Evolutionary conservation across 495 filamentous ascomycete genomes (phyloP).

Genomic region (Chaetomium cochliodes): DNA sequence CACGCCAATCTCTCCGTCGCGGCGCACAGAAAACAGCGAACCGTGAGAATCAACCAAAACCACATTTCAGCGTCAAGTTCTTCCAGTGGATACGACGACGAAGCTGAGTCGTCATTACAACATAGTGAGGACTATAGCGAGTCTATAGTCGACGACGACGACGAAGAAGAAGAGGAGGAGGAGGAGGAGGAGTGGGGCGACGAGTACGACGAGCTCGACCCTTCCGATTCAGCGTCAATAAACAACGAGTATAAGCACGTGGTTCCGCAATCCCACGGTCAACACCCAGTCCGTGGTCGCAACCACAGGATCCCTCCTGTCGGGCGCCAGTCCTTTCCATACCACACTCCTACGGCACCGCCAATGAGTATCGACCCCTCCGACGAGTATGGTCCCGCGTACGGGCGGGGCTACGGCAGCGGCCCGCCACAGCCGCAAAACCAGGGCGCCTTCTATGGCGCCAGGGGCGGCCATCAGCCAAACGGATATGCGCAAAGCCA

Average conservation of each 20-base stretch:
- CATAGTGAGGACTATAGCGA: slow-evolving; percentile 36
- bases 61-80: slow-evolving; percentile 22
- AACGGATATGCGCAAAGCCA: slow-evolving; percentile 45
- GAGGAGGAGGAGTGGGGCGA: slow-evolving; percentile 55
- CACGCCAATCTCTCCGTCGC: slow-evolving; percentile 12
- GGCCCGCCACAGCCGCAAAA: slow-evolving; percentile 36
- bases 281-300: slow-evolving; percentile 40
- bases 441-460: slow-evolving; percentile 39
- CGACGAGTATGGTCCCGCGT: slow-evolving; percentile 41
- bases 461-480: slow-evolving; percentile 30
- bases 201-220: slow-evolving; percentile 65
- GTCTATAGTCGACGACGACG: slow-evolving; percentile 55
- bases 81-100: slow-evolving; percentile 36
- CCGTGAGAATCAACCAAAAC: slow-evolving; percentile 47
- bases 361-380: slow-evolving; percentile 51
- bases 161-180: slow-evolving; percentile 45
- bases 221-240: slow-evolving; percentile 77
- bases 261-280: slow-evolving; percentile 34
- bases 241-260: slow-evolving; percentile 29
- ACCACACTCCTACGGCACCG: slow-evolving; percentile 39
- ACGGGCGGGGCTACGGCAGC: slow-evolving; percentile 32
- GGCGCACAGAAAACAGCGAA: slow-evolving; percentile 46
- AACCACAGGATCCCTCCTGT: slow-evolving; percentile 37
- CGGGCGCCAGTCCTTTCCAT: slow-evolving; percentile 40
- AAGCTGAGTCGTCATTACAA: slow-evolving; percentile 28